Evolutionary conservation across 192 early-diverging fungal species (phyloP).

Genomic region (Rhizophagus prolifer): DNA sequence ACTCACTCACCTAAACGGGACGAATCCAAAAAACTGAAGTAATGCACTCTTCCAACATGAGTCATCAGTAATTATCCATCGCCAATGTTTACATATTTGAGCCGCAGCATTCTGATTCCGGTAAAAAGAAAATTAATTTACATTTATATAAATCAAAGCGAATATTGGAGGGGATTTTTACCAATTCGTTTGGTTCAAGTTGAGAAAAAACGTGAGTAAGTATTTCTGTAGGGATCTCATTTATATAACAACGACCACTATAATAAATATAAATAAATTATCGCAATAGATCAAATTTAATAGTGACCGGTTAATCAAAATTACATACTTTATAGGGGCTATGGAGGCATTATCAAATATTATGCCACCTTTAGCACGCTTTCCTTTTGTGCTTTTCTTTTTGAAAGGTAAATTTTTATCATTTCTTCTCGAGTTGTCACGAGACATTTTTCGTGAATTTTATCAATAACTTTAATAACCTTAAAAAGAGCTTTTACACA

Average conservation of each 20-base stretch:
- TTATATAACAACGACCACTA: constrained; percentile 9
- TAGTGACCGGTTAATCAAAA: background rate
- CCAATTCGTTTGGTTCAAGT: background rate
- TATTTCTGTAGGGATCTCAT: constrained; percentile 3
- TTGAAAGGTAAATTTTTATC: background rate
- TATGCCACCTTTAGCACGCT: background rate
- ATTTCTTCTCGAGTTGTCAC: background rate
- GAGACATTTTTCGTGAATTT: background rate
- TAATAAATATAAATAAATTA: background rate
- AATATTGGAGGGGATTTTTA: background rate
- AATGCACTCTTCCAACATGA: constrained; percentile 15
- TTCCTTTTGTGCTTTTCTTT: background rate
- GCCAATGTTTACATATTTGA: constrained; percentile 17
- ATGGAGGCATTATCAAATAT: too few species aligned
- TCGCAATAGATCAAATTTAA: background rate
- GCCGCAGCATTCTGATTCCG: background rate
- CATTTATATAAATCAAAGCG: background rate
- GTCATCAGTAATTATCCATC: constrained; percentile 8
- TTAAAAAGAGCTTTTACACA: too few species aligned
- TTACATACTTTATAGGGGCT: background rate
- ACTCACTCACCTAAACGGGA: constrained; percentile 8
- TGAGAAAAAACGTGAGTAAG: constrained; percentile 9
- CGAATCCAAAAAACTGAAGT: constrained; percentile 1
- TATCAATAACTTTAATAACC: background rate
- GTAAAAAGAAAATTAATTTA: background rate